Evolutionary conservation across 1,284 basidiomycete genomes (phyloP).

Genomic region (Acaromyces ingoldii): DNA sequence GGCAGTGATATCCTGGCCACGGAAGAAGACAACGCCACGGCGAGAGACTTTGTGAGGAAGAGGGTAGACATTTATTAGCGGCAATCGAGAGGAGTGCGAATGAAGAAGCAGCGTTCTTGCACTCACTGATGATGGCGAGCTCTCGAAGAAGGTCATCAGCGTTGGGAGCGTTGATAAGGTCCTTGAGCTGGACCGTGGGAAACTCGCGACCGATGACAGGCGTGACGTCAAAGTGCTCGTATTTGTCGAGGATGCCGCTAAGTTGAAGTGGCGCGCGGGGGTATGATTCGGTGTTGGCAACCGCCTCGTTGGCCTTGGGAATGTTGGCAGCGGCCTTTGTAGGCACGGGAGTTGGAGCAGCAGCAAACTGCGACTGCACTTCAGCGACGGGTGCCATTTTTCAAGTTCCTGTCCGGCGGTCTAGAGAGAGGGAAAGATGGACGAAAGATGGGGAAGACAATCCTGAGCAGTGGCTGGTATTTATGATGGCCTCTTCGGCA

Average conservation of each 20-base stretch:
- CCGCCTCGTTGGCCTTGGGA: no score
- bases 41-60: slow-evolving; percentile 55
- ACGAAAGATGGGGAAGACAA: no score
- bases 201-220: slow-evolving; percentile 55
- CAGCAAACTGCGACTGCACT: no score
- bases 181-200: slow-evolving; percentile 52
- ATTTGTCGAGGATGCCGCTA: slow-evolving; percentile 27
- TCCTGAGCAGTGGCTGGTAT: no score
- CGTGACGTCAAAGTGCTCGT: slow-evolving; percentile 33
- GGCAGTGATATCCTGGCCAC: slow-evolving; percentile 57
- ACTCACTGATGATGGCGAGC: slow-evolving; percentile 57
- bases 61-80: neutral
- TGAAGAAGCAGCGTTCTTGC: neutral
- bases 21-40: slow-evolving; percentile 70
- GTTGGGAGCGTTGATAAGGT: slow-evolving; percentile 53
- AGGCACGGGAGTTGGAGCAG: no score
- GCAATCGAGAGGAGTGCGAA: neutral
- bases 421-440: no score
- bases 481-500: no score
- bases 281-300: no score
- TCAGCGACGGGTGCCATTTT: no score
- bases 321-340: no score
- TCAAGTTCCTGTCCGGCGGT: no score
- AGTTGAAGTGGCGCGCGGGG: slow-evolving; percentile 13
- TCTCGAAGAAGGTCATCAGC: slow-evolving; percentile 56